A percentile compares a stretch with the other conserved stretches of the same genome.
These are phyloP conservation scores for Epichloe baconii DNA, from an alignment of 2,329 filamentous ascomycete genomes.

Conservation along the genomic window DNA sequence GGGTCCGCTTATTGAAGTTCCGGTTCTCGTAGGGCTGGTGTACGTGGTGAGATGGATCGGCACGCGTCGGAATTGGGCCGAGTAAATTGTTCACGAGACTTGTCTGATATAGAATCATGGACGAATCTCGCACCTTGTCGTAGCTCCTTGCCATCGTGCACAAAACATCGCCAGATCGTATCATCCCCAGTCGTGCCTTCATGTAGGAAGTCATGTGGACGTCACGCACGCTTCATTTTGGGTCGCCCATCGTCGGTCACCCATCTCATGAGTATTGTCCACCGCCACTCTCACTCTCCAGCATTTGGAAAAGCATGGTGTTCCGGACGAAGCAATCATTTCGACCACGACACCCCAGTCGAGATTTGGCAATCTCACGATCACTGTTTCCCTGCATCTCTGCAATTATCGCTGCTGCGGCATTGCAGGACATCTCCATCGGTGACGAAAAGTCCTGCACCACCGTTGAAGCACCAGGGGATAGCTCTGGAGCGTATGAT, in stretches of 20 bases:
- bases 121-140: too few relatives aligned
- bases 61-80: constrained; percentile 3
- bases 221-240: too few relatives aligned
- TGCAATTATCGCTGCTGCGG: constrained; percentile 24
- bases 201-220: not conserved
- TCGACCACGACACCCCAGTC: constrained; percentile 17
- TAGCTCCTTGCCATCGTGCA: too few relatives aligned
- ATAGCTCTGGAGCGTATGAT: constrained; percentile 5
- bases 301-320: constrained; percentile 20
- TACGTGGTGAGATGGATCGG: constrained; percentile 36
- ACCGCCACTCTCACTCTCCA: constrained; percentile 13
- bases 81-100: not conserved
- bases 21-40: constrained; percentile 64
- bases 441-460: constrained; percentile 13
- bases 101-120: not conserved
- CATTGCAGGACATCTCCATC: constrained; percentile 22
- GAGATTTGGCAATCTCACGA: constrained; percentile 12
- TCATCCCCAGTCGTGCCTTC: not conserved
- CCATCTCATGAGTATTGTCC: constrained; percentile 3
- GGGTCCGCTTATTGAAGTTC: constrained; percentile 76
- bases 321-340: constrained; percentile 21
- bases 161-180: too few relatives aligned
- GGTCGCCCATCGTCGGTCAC: not conserved
- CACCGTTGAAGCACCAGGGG: constrained; percentile 5
- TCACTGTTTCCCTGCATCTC: constrained; percentile 24